Evolutionary conservation across 257 asterid genomes (phyloP), one percentile per base, ranked within the genome.

Genomic region (Solanum rostratum): DNA sequence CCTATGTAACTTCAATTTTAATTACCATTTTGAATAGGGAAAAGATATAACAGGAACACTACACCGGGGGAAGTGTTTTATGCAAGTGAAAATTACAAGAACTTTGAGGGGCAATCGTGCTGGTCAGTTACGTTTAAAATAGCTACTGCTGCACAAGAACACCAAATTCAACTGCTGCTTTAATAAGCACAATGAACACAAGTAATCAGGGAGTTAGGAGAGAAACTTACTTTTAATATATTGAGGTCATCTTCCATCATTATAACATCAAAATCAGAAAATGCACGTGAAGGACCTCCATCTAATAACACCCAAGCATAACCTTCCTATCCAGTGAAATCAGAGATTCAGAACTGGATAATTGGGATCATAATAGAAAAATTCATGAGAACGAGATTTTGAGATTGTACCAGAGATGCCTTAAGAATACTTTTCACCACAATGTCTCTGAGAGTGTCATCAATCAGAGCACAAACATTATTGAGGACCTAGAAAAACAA

Each of bases 241-340:
- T 83, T 87, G 76, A 95, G 94, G 91, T 96, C 99, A 87, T 96
- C 99, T 87, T 93, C 98, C 87, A 96, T 89, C 93, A 91, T 84
- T 74, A 92, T 79, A 85, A 91, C 85, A 91, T 95, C 99, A 16
- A 91, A 84, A 65, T 92, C 97, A 80, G 97, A 93, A 91, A 92
- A 95, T 81, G 98, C 95, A 66, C 99, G 92, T 24, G 96, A 91
- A 80, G 99, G 99, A 33, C 99, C 99, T 84, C 99, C 99, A 87
- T 96, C 99, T 33, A 96, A 94, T 90, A 96, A 89, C 66, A 96
- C 92, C 98, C 99, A 93, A 90, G 90, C 91, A 87, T 91, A 93
- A 84, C 98, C 99, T 91, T 96, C 99, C 99, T 96, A 82, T 84
- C 88, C 84, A 89, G 85, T 30, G 84, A 79, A 84, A 15, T 57